Evolutionary conservation across 192 early-diverging fungal species (phyloP).

Genomic region (Glomus cerebriforme): DNA sequence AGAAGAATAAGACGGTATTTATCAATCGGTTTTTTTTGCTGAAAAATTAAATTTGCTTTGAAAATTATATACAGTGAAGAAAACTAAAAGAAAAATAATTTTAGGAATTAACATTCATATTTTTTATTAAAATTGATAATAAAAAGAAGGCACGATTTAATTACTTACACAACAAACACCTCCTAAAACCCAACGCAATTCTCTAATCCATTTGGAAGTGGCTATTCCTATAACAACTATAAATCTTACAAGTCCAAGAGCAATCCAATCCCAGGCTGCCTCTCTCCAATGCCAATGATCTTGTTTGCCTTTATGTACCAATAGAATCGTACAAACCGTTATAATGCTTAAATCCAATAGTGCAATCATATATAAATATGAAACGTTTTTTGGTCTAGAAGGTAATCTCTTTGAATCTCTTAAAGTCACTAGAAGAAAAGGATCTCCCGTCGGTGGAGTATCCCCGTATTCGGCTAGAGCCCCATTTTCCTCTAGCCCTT

Average conservation of each 20-base stretch:
- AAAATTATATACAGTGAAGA: slow-evolving; percentile 31
- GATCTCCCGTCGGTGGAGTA: background rate
- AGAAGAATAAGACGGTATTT: background rate
- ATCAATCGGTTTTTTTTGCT: background rate
- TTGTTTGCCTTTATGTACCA: background rate
- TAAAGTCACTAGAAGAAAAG: slow-evolving; percentile 25
- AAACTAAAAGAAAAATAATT: background rate
- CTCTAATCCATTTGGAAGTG: slow-evolving; percentile 14
- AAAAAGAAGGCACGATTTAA: background rate
- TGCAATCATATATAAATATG: slow-evolving; percentile 10
- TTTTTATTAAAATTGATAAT: background rate
- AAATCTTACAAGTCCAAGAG: slow-evolving; percentile 10
- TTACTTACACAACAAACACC: slow-evolving; percentile 21
- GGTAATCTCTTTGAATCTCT: background rate
- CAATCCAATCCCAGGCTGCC: slow-evolving; percentile 4
- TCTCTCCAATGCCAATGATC: background rate
- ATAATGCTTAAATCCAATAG: slow-evolving; percentile 7
- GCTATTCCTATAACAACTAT: background rate
- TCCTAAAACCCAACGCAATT: background rate
- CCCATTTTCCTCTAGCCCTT: background rate
- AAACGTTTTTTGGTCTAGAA: slow-evolving; percentile 1
- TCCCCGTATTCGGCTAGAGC: background rate
- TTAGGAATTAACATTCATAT: background rate
- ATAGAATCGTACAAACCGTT: background rate
- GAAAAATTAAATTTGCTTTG: slow-evolving; percentile 12